Evolutionary conservation across 306 rosid genomes (phyloP).

Genomic region (Vachellia pachyceras): DNA sequence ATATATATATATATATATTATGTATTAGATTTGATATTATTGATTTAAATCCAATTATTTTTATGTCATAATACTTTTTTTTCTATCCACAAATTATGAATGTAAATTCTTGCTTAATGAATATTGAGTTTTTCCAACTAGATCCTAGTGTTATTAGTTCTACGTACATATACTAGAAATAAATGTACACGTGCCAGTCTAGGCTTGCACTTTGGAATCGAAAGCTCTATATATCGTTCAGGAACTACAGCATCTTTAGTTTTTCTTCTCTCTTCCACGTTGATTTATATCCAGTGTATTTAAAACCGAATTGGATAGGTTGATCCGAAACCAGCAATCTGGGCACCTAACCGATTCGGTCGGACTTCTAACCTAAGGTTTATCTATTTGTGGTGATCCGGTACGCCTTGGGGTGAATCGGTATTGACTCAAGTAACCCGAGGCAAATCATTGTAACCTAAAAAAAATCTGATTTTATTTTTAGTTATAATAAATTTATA

Average conservation of each 20-base stretch:
- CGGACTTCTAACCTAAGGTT: too few relatives aligned
- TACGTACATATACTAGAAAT: neutral
- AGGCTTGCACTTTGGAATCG: neutral
- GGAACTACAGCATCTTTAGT: neutral
- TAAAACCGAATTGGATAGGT: too few relatives aligned
- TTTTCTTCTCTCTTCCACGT: neutral
- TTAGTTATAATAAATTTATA: too few relatives aligned
- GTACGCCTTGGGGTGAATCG: too few relatives aligned
- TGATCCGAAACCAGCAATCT: too few relatives aligned
- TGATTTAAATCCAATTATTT: neutral
- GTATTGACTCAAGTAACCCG: too few relatives aligned
- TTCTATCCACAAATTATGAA: neutral
- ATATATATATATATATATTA: neutral
- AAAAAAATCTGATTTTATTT: too few relatives aligned
- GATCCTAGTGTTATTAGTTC: neutral
- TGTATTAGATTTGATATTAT: neutral
- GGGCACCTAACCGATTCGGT: too few relatives aligned
- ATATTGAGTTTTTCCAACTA: neutral
- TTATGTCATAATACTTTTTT: too few relatives aligned
- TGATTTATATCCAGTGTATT: too few relatives aligned
- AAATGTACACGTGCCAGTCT: neutral
- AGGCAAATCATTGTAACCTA: too few relatives aligned
- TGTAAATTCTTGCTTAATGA: neutral
- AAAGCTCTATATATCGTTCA: neutral
- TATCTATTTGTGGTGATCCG: too few relatives aligned